These are phyloP conservation scores for Schizochytrium sp. DNA, from an alignment of 108 stramenopile genomes.

Conservation along the genomic window DNA sequence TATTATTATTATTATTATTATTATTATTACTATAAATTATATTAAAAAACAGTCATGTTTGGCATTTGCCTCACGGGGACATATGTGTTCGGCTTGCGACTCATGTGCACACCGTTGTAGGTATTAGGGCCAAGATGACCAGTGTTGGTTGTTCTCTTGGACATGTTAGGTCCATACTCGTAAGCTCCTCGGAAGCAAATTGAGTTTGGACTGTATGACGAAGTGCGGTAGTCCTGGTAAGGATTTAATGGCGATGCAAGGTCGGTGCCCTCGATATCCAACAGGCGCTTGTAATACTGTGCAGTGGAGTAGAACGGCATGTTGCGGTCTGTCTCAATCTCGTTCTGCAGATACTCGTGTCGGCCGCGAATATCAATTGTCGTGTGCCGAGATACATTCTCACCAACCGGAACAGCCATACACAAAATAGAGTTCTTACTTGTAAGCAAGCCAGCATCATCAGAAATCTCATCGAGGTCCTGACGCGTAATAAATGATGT, in stretches of 20 bases:
- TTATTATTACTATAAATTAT: no score
- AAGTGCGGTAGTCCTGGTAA: neutral
- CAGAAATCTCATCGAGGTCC: neutral
- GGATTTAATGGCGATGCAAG: neutral
- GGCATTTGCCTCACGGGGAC: neutral
- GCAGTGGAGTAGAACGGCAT: neutral
- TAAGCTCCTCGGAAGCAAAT: neutral
- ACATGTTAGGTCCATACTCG: neutral
- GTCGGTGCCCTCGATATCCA: neutral
- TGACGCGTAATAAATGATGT: neutral
- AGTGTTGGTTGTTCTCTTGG: neutral
- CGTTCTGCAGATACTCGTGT: neutral
- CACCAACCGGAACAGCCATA: neutral
- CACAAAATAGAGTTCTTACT: slow-evolving; percentile 40
- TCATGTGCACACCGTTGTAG: neutral
- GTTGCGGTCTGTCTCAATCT: neutral
- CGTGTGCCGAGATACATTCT: neutral
- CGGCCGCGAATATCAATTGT: slow-evolving; percentile 18
- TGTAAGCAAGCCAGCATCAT: neutral
- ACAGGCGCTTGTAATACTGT: neutral
- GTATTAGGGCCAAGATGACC: slow-evolving; percentile 22
- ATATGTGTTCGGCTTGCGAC: neutral
- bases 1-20: no score
- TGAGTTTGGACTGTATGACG: neutral
- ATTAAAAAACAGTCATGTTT: no score